Evolutionary conservation across 805 yeast genomes (phyloP).

Genomic region (Myxozyma neotropica): DNA sequence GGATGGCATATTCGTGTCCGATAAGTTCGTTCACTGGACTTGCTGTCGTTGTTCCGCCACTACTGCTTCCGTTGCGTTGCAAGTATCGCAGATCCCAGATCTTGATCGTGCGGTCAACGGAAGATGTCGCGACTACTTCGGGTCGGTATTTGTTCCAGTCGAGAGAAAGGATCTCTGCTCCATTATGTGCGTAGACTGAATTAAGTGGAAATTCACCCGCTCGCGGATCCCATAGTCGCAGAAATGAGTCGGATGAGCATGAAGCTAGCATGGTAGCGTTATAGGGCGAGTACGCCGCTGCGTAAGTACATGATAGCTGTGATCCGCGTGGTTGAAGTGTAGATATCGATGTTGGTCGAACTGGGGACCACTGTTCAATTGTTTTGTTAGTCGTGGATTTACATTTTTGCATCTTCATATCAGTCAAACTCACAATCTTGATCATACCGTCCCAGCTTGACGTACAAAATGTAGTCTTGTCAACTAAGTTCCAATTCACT

Average conservation of each 20-base stretch:
- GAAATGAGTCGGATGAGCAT: conserved; percentile 72
- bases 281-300: conserved; percentile 57
- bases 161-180: conserved; percentile 74
- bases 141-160: conserved; percentile 92
- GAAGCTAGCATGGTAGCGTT: conserved; percentile 68
- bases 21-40: conserved; percentile 73
- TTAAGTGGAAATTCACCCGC: conserved; percentile 58
- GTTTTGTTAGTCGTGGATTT: not conserved
- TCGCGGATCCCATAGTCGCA: conserved; percentile 83
- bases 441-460: conserved; percentile 93
- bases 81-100: conserved; percentile 85
- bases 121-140: conserved; percentile 78
- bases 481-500: conserved; percentile 71
- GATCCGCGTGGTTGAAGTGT: conserved; percentile 45
- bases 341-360: conserved; percentile 60
- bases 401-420: not conserved
- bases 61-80: not conserved
- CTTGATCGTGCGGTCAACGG: conserved; percentile 83
- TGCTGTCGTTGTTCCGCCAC: conserved; percentile 40
- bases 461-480: conserved; percentile 68
- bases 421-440: conserved; percentile 48
- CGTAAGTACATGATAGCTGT: conserved; percentile 35
- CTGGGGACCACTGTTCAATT: conserved; percentile 59
- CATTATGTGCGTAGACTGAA: conserved; percentile 72
- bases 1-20: conserved; percentile 89